Evolutionary conservation across 108 stramenopile species (phyloP).

Genomic region (Asterionellopsis glacialis): DNA sequence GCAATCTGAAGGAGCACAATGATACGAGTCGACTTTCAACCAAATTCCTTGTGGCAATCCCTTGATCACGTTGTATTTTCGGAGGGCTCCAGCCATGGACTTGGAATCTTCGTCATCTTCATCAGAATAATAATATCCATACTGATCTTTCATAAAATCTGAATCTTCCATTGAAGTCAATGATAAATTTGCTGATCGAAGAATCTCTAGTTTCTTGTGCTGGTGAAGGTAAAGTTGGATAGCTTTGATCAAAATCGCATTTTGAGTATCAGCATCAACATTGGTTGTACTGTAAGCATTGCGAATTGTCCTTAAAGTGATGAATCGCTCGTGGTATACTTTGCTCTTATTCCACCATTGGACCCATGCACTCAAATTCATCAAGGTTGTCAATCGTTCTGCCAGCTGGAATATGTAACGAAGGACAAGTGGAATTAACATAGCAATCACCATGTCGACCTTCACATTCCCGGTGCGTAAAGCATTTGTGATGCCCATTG

Average conservation of each 20-base stretch:
- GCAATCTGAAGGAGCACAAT: conserved; percentile 10
- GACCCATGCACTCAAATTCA: conserved; percentile 1
- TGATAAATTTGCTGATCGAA: conserved; percentile 23
- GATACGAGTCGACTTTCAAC: conserved; percentile 22
- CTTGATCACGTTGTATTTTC: conserved; percentile 32
- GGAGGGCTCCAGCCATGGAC: conserved; percentile 24
- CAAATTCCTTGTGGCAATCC: conserved; percentile 23
- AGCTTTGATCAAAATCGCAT: conserved; percentile 40
- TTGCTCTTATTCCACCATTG: not conserved
- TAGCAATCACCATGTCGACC: conserved; percentile 62
- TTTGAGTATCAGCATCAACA: conserved; percentile 32
- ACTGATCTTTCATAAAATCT: not conserved
- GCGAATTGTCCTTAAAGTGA: conserved; percentile 12
- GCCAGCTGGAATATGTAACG: conserved; percentile 17
- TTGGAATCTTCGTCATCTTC: conserved; percentile 15
- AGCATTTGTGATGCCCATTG: conserved; percentile 49
- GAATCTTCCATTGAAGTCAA: conserved; percentile 27
- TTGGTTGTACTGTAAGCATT: conserved; percentile 11
- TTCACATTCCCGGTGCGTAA: conserved; percentile 53
- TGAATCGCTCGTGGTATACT: conserved; percentile 25
- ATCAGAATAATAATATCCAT: conserved; percentile 1
- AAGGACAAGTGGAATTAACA: conserved; percentile 55
- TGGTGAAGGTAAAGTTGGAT: conserved; percentile 40
- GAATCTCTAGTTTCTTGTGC: conserved; percentile 14
- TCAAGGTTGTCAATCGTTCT: not conserved